Base-by-base conservation (phyloP, 371 early-diverging fungal genomes). In the Apophysomyces sp. region DNA sequence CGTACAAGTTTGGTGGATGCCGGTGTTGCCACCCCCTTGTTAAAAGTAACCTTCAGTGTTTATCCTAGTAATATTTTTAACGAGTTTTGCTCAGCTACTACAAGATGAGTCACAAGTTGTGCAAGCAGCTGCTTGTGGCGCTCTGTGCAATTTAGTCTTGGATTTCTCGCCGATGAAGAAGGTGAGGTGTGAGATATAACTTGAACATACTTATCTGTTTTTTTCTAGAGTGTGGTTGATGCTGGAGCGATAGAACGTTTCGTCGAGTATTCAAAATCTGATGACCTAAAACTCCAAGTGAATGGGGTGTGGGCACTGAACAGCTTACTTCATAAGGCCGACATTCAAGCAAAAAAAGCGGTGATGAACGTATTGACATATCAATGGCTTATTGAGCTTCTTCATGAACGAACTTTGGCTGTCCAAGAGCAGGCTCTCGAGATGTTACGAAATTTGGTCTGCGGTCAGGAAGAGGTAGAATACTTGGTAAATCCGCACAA, bases 161-260 rank as follows among this genome's bases (percentile, higher is more conserved):
- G 94, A 94, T 51, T 93, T 95, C 59, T 89, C 91, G 9, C 94
- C 96, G 0, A 93, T 95, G 92, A 93, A 92, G 62, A 86, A 86
- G 67, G 82, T 81, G 71, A 52, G 28, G 24, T 0, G 3, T 12
- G 13, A 32, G 11, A 29, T 8, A 34, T 27, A 26, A 18, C 6
- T 15, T 37, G 55, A 18, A 0, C 1, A 40, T 12, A 12, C 30
- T 9, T 44, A 15, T 16, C 15, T 54, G 18, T 12, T 52, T 8
- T 28, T 52, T 8, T 32, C 15, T 56, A 81, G 77, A 82, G 78
- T 13, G 86, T 94, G 8, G 75, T 94, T 61, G 93, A 93, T 52
- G 82, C 82, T 21, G 93, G 92, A 3, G 92, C 91, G 1, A 85
- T 95, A 13, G 81, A 86, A 34, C 78, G 80, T 15, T 81, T 95